phyloP scores from a whole-genome alignment of 2,329 filamentous ascomycete genomes.

The Aureobasidium pullulans region DNA sequence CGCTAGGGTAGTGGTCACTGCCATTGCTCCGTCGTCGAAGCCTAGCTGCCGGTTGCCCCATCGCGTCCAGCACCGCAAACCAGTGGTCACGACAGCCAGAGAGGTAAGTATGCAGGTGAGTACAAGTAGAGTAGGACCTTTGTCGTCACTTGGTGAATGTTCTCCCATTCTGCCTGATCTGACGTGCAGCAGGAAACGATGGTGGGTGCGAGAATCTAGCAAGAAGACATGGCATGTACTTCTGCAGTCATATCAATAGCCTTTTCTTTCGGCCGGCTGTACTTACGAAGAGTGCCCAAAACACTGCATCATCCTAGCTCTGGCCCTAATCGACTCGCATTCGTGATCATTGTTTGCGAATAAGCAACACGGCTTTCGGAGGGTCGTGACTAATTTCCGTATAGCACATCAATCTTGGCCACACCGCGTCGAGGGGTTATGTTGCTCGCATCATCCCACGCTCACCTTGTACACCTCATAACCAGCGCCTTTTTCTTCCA shows the following conservation, averaged over 20 bases:
- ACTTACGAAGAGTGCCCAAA: background rate
- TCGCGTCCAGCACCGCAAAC: constrained; percentile 13
- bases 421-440: background rate
- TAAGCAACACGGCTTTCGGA: background rate
- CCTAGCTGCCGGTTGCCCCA: constrained; percentile 18
- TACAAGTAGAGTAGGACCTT: constrained; percentile 14
- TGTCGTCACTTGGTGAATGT: constrained; percentile 5
- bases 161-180: background rate
- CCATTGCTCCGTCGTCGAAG: constrained; percentile 35
- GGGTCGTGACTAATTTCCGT: background rate
- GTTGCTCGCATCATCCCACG: background rate
- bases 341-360: background rate
- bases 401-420: background rate
- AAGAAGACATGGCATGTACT: background rate
- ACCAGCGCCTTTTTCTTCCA: too few species aligned
- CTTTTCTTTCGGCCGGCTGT: background rate
- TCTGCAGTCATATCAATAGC: background rate
- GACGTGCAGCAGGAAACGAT: background rate
- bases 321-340: background rate
- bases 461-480: background rate
- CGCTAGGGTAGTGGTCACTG: constrained; percentile 24
- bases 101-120: constrained; percentile 14
- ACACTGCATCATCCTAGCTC: background rate
- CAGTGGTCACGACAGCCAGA: constrained; percentile 12
- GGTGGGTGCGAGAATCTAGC: background rate